Evolutionary conservation across 768 basidiomycete species (phyloP).

Genomic region (Coprinopsis strossmayeri): DNA sequence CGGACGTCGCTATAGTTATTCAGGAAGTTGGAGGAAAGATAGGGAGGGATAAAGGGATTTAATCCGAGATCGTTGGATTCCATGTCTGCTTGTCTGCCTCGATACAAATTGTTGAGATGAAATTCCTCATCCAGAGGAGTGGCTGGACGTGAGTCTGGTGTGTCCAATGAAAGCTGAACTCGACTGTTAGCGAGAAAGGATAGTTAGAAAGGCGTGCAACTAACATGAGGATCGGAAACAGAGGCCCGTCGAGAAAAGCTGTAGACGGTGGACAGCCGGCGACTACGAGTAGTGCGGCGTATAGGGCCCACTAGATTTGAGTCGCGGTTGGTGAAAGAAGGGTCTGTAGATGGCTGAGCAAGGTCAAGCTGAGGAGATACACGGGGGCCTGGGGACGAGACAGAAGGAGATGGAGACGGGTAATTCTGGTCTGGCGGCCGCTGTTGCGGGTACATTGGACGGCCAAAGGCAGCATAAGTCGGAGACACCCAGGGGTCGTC

Average conservation of each 20-base stretch:
- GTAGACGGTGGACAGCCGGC: not conserved
- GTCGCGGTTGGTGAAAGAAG: not conserved
- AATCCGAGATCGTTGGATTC: too few species aligned
- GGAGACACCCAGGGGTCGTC: slow-evolving; percentile 12
- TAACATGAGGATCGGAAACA: not conserved
- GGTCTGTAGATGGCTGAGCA: not conserved
- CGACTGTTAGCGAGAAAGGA: not conserved
- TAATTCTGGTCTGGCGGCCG: slow-evolving; percentile 18
- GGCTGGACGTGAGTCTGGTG: not conserved
- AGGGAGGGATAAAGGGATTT: too few species aligned
- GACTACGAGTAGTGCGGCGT: too few species aligned
- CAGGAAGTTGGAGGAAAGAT: slow-evolving; percentile 34
- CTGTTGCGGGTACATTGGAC: slow-evolving; percentile 7
- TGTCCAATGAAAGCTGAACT: slow-evolving; percentile 1
- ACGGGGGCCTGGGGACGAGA: slow-evolving; percentile 27
- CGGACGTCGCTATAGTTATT: slow-evolving; percentile 31
- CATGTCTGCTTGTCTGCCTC: too few species aligned
- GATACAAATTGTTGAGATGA: not conserved
- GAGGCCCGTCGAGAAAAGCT: not conserved
- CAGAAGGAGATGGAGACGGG: slow-evolving; percentile 32
- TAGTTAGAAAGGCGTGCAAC: not conserved
- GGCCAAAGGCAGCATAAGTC: slow-evolving; percentile 12
- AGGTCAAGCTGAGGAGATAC: slow-evolving; percentile 18
- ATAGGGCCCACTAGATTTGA: too few species aligned
- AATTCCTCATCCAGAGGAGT: not conserved